Evolutionary conservation across 169 alveolate species (phyloP), one percentile per base, ranked within the genome.

Genomic region (Amoebophrya sp.): DNA sequence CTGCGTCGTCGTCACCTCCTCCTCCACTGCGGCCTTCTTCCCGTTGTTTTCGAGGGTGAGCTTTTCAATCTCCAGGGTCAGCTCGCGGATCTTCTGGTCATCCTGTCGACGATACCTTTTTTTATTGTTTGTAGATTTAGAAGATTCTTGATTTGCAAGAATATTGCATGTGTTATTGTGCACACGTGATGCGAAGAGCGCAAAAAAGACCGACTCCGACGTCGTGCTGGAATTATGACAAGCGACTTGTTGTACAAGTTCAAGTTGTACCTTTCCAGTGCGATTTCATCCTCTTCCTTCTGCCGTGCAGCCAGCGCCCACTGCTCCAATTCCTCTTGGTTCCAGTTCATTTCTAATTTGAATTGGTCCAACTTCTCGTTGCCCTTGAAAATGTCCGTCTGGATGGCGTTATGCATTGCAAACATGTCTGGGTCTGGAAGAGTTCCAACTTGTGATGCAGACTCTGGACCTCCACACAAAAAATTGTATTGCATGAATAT

Each of bases 301-400:
- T 97, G 96, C 89, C 98, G 94, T 33, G 98, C 97, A 53, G 99
- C 99, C 41, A 97, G 94, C 39, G 97, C 98, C 99, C 99, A 97
- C 93, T 97, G 97, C 93, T 96, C 98, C 39, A 97, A 96, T 94
- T 97, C 99, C 93, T 97, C 99, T 92, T 97, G 96, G 88, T 96
- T 96, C 97, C 98, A 97, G 94, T 97, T 97, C 98, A 97, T 97
- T 89, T 96, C 96, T 38, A 97, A 94, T 92, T 97, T 97, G 94
- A 95, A 96, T 77, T 96, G 91, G 93, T 97, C 99, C 96, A 97
- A 94, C 91, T 96, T 95, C 93, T 96, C 98, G 95, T 97, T 96
- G 40, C 98, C 98, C 92, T 95, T 95, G 93, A 96, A 96, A 41
- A 96, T 95, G 91, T 96, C 94, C 91, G 95, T 95, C 91, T 97